Evolutionary conservation across 345 rosid genomes (phyloP).

Genomic region (Heritiera littoralis): DNA sequence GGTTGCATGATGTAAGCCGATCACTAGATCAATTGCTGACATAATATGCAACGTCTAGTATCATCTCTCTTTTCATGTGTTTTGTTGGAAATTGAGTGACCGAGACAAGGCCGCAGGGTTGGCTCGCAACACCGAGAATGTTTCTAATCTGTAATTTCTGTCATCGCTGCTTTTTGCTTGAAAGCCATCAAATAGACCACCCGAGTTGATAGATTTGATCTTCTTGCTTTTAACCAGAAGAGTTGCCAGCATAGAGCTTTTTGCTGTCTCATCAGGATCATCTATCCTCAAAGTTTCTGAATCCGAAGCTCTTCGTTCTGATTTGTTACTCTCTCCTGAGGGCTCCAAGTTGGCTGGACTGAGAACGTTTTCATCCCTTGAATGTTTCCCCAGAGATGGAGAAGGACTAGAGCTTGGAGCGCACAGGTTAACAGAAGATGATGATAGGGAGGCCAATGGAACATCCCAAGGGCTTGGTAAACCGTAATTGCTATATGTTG

Average conservation of each 20-base stretch:
- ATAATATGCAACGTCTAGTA: neutral
- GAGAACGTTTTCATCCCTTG: slow-evolving; percentile 46
- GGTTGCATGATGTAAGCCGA: neutral
- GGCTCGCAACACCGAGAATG: slow-evolving; percentile 50
- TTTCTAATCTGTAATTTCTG: slow-evolving; percentile 30
- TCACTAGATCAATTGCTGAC: neutral
- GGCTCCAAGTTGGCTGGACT: slow-evolving; percentile 18
- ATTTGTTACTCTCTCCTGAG: slow-evolving; percentile 18
- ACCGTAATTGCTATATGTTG: slow-evolving; percentile 51
- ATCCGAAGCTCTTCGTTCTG: slow-evolving; percentile 32
- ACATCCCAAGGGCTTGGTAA: slow-evolving; percentile 28
- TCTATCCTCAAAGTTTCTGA: slow-evolving; percentile 47
- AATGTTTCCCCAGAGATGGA: slow-evolving; percentile 61
- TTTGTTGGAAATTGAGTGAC: slow-evolving; percentile 66
- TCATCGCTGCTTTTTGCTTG: slow-evolving; percentile 37
- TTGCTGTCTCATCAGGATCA: slow-evolving; percentile 37
- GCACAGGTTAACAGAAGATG: slow-evolving; percentile 24
- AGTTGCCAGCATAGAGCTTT: slow-evolving; percentile 43
- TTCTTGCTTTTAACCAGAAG: slow-evolving; percentile 42
- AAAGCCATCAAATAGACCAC: slow-evolving; percentile 51
- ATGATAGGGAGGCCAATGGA: slow-evolving; percentile 21
- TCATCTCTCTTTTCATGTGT: slow-evolving; percentile 30
- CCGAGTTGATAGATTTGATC: slow-evolving; percentile 30
- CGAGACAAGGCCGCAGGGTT: slow-evolving; percentile 81
- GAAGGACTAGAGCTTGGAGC: slow-evolving; percentile 28